Conservation (phyloP, 78 protist genomes). For the slime mould (Dictyostelium discoideum) region DNA sequence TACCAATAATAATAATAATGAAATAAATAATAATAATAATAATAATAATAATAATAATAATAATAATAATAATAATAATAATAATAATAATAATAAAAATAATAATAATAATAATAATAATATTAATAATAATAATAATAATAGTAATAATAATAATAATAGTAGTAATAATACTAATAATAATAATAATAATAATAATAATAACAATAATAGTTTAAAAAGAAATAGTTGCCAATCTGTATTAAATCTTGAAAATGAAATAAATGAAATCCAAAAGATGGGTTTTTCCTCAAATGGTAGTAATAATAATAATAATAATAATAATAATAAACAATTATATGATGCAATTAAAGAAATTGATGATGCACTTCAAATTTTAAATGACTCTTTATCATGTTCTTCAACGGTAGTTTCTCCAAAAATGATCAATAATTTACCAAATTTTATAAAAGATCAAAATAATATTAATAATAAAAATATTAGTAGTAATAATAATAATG, state of each 20-base stretch:
- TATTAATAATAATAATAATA: too few relatives aligned
- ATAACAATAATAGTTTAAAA: too few relatives aligned
- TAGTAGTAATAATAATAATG: not conserved
- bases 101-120: too few relatives aligned
- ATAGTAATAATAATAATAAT: too few relatives aligned
- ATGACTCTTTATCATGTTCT: not conserved
- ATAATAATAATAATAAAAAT: too few relatives aligned
- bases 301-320: not conserved
- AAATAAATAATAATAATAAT: too few relatives aligned
- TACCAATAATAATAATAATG: too few relatives aligned
- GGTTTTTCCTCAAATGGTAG: not conserved
- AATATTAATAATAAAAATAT: not conserved
- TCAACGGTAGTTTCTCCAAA: not conserved
- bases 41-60: too few relatives aligned
- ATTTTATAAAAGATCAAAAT: not conserved
- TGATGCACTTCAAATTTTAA: not conserved
- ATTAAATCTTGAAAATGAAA: not conserved
- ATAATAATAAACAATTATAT: not conserved
- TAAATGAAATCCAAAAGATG: not conserved
- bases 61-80: too few relatives aligned
- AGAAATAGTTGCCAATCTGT: not conserved
- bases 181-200: too few relatives aligned
- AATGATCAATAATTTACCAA: not conserved
- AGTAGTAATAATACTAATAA: too few relatives aligned
- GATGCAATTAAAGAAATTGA: conserved; percentile 3